Base-by-base conservation (phyloP, 2,329 filamentous ascomycete species). In the Microdochium trichocladiopsis region DNA sequence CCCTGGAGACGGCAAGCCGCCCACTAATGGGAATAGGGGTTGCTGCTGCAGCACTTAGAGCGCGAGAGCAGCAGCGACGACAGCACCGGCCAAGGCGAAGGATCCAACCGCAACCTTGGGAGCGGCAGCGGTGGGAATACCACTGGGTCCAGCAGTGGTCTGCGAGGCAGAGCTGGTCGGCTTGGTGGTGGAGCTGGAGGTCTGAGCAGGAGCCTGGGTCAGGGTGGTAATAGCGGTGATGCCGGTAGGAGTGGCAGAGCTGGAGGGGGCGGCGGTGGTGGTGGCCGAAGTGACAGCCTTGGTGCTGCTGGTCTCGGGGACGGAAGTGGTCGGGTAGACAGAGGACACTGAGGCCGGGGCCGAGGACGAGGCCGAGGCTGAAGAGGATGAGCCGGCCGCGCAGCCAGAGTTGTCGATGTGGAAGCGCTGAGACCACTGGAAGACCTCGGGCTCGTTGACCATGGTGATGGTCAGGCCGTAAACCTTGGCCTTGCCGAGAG, bases 361-460 rank as follows among this genome's bases (percentile, higher is more conserved):
- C 45, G 41, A 11, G 47, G 25, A 25, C 50, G 47, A 33, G 47
- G 37, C 8, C 24, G 21, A 51, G 43, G 25, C 49, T 24, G 24
- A 5, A 6, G 51, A 36, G 41, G 41, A 51, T 43, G 36, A 23
- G 25, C n/a, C 16, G 28, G 53, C 54, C 11, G 54, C 51, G 56
- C 57, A 58, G 24, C 55, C 60, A 47, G 55, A 63, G 48, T 63
- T 69, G 52, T 63, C 62, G 61, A 83, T 81, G 62, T 71, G 60
- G 73, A 86, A 86, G 60, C 80, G 80, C 71, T 76, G 77, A 52
- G 79, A 82, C 75, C 78, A 85, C 75, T 86, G 81, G 75, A 80
- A 82, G 63, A 75, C 67, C 11, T 49, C 56, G 22, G 69, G 51
- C 69, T 82, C 63, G 57, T 66, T 68, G 58, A 78, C 74, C 33